These are phyloP conservation scores for Acanthamoeba culbertsoni DNA, from an alignment of 208 protist species.

Conservation along the genomic window DNA sequence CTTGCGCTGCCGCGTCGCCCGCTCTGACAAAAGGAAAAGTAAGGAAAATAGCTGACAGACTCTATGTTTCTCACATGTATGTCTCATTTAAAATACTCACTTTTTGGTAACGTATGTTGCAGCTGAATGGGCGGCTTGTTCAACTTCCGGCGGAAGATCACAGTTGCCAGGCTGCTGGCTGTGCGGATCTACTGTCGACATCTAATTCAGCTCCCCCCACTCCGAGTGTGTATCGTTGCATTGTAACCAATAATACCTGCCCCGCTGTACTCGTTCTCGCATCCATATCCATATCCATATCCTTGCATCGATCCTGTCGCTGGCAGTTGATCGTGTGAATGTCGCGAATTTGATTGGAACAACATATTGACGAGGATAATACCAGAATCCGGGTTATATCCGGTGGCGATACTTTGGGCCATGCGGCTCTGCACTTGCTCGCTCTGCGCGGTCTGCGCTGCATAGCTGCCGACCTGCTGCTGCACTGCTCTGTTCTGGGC, in stretches of 20 bases:
- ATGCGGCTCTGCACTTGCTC: background rate
- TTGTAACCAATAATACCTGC: too few relatives aligned
- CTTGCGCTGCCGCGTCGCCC: background rate
- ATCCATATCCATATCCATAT: background rate
- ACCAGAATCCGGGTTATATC: too few relatives aligned
- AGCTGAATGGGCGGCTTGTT: background rate
- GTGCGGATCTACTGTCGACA: too few relatives aligned
- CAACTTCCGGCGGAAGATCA: background rate
- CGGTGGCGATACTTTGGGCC: background rate
- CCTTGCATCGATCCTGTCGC: too few relatives aligned
- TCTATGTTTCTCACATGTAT: background rate
- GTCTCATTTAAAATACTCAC: too few relatives aligned
- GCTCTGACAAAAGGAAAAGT: background rate
- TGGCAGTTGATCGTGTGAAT: too few relatives aligned
- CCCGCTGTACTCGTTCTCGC: too few relatives aligned
- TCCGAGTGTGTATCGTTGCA: too few relatives aligned
- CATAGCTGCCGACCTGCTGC: background rate
- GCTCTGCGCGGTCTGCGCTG: background rate
- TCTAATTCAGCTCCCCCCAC: too few relatives aligned
- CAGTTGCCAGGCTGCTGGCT: background rate
- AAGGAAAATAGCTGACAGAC: background rate
- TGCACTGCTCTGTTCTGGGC: background rate
- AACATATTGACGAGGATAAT: too few relatives aligned
- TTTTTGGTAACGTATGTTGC: background rate
- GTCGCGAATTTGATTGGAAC: too few relatives aligned